Base-by-base conservation (phyloP, 202 grass and related monocot genomes). In the Zoysia matrella region DNA sequence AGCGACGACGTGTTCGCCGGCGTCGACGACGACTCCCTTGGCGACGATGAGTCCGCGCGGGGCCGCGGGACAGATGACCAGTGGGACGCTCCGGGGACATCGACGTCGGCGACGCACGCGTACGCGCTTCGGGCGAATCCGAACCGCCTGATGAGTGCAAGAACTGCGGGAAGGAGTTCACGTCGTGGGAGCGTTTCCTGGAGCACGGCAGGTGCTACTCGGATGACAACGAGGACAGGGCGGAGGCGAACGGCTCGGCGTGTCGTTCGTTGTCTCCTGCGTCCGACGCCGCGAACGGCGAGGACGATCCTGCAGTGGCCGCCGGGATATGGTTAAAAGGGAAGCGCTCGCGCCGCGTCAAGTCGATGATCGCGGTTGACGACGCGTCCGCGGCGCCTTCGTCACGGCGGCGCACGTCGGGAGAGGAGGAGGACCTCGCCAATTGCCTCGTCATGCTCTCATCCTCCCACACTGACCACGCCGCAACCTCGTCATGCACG, bases 391-490 rank as follows among this genome's bases (percentile, higher is more conserved):
- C 49, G 41, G 39, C 1, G n/a, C 22, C 30, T 36, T 36, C 73
- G 2, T 43, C 71, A 2, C 53, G 74, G 3, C 57, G 4, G 36
- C 68, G 45, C 52, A 36, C 69, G 13, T 51, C 77, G 1, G 87
- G 72, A 2, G 94, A 91, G 62, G 88, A 92, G 65, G 92, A 97
- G 67, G 88, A 92, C 36, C 79, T 94, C 5, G 90, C 90, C 4
- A 90, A 90, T 22, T 92, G 86, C 30, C 75, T 97, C 5, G 90
- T 97, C 9, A 82, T 97, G 92, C 92, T 97, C 11, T 97, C 94
- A 7, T 83, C 86, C 0, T 70, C 84, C 4, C 89, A 89, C 41
- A 51, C 65, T 0, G 67, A 84, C 5, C 80, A 79, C 60, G 60
- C 60, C 36, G 1, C 79, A 13, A 36, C 11, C 10, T 8, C 8